Evolutionary conservation across 2,329 filamentous ascomycete genomes (phyloP).

Genomic region (Hirsutella minnesotensis): DNA sequence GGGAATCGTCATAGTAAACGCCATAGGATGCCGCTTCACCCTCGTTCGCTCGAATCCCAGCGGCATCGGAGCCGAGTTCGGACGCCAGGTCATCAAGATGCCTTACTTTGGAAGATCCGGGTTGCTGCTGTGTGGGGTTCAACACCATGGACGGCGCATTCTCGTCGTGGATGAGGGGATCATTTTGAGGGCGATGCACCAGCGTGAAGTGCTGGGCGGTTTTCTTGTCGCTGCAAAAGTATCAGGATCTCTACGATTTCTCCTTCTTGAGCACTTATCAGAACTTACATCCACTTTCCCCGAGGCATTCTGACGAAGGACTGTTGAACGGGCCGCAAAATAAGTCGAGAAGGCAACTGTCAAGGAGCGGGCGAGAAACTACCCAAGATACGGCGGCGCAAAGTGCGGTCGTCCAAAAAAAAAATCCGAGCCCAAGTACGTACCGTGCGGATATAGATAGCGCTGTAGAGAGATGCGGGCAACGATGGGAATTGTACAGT

Average conservation of each 20-base stretch:
- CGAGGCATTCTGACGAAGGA: conserved; percentile 50
- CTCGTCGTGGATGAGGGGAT: conserved; percentile 90
- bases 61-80: conserved; percentile 59
- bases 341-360: background rate
- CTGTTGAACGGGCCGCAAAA: background rate
- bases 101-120: conserved; percentile 38
- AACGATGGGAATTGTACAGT: background rate
- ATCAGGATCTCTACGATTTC: no score
- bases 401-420: background rate
- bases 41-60: conserved; percentile 70
- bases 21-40: conserved; percentile 92
- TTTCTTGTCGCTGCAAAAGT: conserved; percentile 58
- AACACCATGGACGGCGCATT: conserved; percentile 84
- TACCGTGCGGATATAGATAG: conserved; percentile 6
- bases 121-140: conserved; percentile 46
- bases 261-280: no score
- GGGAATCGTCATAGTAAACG: conserved; percentile 86
- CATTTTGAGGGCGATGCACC: conserved; percentile 92
- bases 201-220: conserved; percentile 85
- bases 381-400: background rate
- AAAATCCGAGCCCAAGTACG: background rate
- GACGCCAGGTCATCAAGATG: conserved; percentile 63
- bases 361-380: background rate
- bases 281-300: conserved; percentile 54
- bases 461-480: conserved; percentile 13